Conservation (phyloP, 306 rosid species). For the Nissolia schottii region DNA sequence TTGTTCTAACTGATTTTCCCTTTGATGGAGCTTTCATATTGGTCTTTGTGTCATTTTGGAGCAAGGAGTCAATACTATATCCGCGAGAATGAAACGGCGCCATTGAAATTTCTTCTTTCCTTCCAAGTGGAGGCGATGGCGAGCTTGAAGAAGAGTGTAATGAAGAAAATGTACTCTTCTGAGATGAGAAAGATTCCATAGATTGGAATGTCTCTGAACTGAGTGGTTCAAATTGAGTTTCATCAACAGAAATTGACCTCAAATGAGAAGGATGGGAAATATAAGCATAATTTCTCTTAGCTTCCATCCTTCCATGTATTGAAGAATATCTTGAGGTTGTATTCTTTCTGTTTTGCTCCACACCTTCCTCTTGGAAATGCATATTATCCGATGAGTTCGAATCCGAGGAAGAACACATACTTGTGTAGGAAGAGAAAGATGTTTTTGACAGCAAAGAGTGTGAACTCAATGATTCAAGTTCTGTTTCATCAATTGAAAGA, state of each 20-base stretch:
- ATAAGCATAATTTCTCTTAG: slow-evolving; percentile 35
- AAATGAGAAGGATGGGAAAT: slow-evolving; percentile 44
- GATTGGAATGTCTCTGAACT: slow-evolving; percentile 49
- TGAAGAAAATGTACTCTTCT: slow-evolving; percentile 49
- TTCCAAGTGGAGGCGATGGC: slow-evolving; percentile 31
- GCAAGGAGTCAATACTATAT: slow-evolving; percentile 31
- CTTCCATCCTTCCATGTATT: slow-evolving; percentile 36
- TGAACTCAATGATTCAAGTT: slow-evolving; percentile 49
- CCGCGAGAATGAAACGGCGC: slow-evolving; percentile 40
- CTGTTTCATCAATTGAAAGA: slow-evolving; percentile 67
- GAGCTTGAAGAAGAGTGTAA: slow-evolving; percentile 35
- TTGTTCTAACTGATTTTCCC: slow-evolving; percentile 88
- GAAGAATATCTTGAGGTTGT: slow-evolving; percentile 22
- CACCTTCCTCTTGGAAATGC: slow-evolving; percentile 23
- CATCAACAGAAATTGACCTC: slow-evolving; percentile 66
- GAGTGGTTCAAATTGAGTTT: slow-evolving; percentile 60
- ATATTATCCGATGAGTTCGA: slow-evolving; percentile 3
- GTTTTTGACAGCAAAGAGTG: slow-evolving; percentile 35
- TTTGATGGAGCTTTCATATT: slow-evolving; percentile 35
- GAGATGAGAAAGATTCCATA: slow-evolving; percentile 52
- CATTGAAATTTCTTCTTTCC: slow-evolving; percentile 35
- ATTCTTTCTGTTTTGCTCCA: slow-evolving; percentile 27
- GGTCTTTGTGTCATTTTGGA: slow-evolving; percentile 25
- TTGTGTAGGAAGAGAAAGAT: slow-evolving; percentile 48
- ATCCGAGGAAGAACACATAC: slow-evolving; percentile 51